Evolutionary conservation across 306 rosid genomes (phyloP).

Genomic region (Gillenia trifoliata): DNA sequence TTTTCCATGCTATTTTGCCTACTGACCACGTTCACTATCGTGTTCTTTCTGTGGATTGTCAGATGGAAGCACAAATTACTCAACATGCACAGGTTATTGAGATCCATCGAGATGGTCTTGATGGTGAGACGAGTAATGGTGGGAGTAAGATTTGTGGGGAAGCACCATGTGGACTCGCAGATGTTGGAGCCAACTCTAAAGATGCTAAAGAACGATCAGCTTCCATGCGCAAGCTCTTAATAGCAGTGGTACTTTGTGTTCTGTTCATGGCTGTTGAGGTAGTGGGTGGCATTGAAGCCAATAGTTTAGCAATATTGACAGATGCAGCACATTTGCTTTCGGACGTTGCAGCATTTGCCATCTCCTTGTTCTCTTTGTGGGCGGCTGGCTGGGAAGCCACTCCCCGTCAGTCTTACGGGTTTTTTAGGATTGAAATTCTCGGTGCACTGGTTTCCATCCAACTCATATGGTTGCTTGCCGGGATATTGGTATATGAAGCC

Average conservation of each 20-base stretch:
- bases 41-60: slow-evolving; percentile 8
- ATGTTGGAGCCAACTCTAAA: slow-evolving; percentile 45
- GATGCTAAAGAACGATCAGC: slow-evolving; percentile 63
- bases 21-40: background rate
- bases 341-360: slow-evolving; percentile 75
- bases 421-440: slow-evolving; percentile 71
- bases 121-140: slow-evolving; percentile 16
- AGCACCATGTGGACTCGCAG: slow-evolving; percentile 69
- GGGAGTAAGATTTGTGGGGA: slow-evolving; percentile 67
- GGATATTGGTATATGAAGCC: slow-evolving; percentile 73
- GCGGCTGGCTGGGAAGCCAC: slow-evolving; percentile 83
- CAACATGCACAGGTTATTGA: slow-evolving; percentile 45
- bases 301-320: slow-evolving; percentile 73
- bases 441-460: slow-evolving; percentile 80
- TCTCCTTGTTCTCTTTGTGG: slow-evolving; percentile 74
- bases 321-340: slow-evolving; percentile 86
- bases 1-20: background rate
- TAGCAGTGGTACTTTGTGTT: slow-evolving; percentile 60
- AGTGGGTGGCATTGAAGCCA: slow-evolving; percentile 73
- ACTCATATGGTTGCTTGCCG: slow-evolving; percentile 71
- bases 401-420: slow-evolving; percentile 80
- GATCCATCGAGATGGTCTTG: slow-evolving; percentile 32
- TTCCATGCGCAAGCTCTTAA: slow-evolving; percentile 63
- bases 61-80: slow-evolving; percentile 52
- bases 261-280: slow-evolving; percentile 67